Conservation (phyloP, 164 flowering plant genomes). For the Warburgia ugandensis region DNA sequence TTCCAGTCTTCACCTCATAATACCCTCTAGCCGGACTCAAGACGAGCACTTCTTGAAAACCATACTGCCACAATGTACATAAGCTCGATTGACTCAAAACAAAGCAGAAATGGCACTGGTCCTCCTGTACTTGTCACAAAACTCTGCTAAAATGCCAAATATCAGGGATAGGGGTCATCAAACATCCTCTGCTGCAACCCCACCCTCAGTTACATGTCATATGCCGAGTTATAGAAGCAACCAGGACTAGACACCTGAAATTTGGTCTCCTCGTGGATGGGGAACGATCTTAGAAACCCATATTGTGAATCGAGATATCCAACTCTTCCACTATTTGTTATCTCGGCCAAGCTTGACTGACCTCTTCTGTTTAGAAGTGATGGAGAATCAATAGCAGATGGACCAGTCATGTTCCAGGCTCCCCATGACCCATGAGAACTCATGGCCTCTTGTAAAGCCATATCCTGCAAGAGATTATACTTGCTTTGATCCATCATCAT, state of each 20-base stretch:
- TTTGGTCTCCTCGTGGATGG: slow-evolving; percentile 7
- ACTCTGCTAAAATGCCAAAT: too few species aligned
- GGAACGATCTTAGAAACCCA: slow-evolving; percentile 10
- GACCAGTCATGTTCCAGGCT: background rate
- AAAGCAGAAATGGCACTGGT: too few species aligned
- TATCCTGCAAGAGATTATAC: slow-evolving; percentile 6
- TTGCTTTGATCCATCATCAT: slow-evolving; percentile 5
- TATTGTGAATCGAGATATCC: slow-evolving; percentile 10
- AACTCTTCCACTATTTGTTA: slow-evolving; percentile 9
- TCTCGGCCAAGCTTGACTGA: slow-evolving; percentile 10
- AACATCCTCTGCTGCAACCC: background rate
- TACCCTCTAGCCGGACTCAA: too few species aligned
- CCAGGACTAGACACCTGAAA: slow-evolving; percentile 10
- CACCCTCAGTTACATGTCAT: slow-evolving; percentile 1
- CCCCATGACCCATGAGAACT: slow-evolving; percentile 6
- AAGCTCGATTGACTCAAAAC: too few species aligned
- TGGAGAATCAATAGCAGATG: slow-evolving; percentile 5
- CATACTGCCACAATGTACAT: too few species aligned
- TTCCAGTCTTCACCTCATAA: too few species aligned
- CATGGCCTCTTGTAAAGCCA: slow-evolving; percentile 7
- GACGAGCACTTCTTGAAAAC: too few species aligned
- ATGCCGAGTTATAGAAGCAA: slow-evolving; percentile 5
- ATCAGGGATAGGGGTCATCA: too few species aligned
- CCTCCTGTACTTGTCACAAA: too few species aligned
- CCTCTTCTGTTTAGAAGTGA: slow-evolving; percentile 9